Evolutionary conservation across 129 eudicot species (phyloP).

Genomic region (Dittrichia graveolens): DNA sequence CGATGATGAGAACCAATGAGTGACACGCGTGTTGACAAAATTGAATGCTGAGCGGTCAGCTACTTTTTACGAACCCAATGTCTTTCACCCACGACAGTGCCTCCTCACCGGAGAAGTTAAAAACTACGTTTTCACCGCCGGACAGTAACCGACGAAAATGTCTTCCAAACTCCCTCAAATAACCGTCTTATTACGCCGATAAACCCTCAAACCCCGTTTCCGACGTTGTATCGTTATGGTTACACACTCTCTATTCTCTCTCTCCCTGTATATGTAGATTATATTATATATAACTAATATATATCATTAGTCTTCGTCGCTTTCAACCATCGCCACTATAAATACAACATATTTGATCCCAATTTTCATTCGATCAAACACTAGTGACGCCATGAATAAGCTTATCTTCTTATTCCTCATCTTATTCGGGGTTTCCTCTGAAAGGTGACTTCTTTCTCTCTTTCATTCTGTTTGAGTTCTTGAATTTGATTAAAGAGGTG

Average conservation of each 20-base stretch:
- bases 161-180: slow-evolving; percentile 17
- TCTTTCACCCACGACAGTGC: slow-evolving; percentile 19
- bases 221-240: slow-evolving; percentile 21
- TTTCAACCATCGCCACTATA: slow-evolving; percentile 22
- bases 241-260: not conserved
- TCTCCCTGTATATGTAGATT: no score
- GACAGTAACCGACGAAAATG: slow-evolving; percentile 15
- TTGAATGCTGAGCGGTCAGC: not conserved
- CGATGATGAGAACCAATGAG: not conserved
- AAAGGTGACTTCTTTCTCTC: slow-evolving; percentile 36
- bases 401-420: slow-evolving; percentile 25
- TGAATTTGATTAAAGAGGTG: not conserved
- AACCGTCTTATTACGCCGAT: slow-evolving; percentile 24
- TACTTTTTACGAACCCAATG: not conserved
- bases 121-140: slow-evolving; percentile 22
- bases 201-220: slow-evolving; percentile 3
- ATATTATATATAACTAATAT: no score
- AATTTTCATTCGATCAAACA: slow-evolving; percentile 5
- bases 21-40: not conserved
- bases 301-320: not conserved
- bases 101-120: slow-evolving; percentile 29
- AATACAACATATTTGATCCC: slow-evolving; percentile 9
- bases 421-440: slow-evolving; percentile 25
- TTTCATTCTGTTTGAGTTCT: not conserved
- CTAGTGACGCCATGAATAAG: slow-evolving; percentile 35